Percentiles rank a stretch among this genome's conserved stretches.
These are phyloP conservation scores for Tulasnella calospora DNA, from an alignment of 768 basidiomycete genomes.

Conservation along the genomic window DNA sequence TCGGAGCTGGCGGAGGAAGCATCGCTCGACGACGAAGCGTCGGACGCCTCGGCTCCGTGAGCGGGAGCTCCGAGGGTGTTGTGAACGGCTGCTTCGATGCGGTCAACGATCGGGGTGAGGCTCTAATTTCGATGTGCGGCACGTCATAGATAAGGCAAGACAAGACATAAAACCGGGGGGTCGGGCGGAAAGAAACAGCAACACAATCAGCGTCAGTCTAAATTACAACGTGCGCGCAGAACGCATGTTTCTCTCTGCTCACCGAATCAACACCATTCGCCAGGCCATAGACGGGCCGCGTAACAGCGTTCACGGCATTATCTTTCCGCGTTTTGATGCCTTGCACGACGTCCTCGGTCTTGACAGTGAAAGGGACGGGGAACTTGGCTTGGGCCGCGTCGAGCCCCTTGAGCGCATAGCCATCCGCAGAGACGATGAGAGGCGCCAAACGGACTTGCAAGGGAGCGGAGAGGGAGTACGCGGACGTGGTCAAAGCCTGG, in stretches of 20 bases:
- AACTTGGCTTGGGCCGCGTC: slow-evolving; percentile 68
- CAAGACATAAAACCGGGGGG: background rate
- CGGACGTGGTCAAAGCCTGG: slow-evolving; percentile 57
- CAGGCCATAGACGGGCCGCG: slow-evolving; percentile 55
- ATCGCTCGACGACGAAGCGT: background rate
- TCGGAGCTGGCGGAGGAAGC: slow-evolving; percentile 36
- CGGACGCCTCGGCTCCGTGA: slow-evolving; percentile 17
- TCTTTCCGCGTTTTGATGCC: slow-evolving; percentile 57
- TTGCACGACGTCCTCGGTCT: slow-evolving; percentile 63
- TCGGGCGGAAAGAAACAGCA: slow-evolving; percentile 32
- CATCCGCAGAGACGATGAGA: slow-evolving; percentile 55
- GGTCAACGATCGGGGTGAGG: slow-evolving; percentile 74
- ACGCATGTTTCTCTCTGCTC: slow-evolving; percentile 8
- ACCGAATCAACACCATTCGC: slow-evolving; percentile 72
- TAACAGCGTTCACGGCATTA: slow-evolving; percentile 48
- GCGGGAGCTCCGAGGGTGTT: slow-evolving; percentile 32
- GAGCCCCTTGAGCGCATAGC: slow-evolving; percentile 65
- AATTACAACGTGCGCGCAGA: background rate
- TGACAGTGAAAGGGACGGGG: slow-evolving; percentile 70
- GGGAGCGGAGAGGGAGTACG: slow-evolving; percentile 60
- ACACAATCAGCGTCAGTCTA: slow-evolving; percentile 30
- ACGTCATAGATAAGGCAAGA: background rate
- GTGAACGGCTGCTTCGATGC: slow-evolving; percentile 54
- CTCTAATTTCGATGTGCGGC: background rate
- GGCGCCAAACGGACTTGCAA: slow-evolving; percentile 62